Evolutionary conservation across 805 yeast genomes (phyloP).

Genomic region (Cyberlindnera lachancei): DNA sequence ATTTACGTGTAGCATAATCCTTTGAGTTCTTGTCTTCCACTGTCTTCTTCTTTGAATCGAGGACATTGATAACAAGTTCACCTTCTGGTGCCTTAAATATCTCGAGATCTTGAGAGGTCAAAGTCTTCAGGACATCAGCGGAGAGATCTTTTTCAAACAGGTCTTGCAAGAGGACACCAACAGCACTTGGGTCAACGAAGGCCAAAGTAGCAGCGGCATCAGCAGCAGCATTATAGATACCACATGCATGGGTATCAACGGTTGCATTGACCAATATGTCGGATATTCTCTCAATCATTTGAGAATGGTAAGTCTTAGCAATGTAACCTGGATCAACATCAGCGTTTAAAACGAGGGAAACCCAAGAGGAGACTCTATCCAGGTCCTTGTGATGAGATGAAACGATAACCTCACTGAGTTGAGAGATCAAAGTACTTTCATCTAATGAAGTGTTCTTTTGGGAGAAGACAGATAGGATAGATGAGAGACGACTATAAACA

Average conservation of each 20-base stretch:
- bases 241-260: constrained; percentile 21
- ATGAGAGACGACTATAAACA: constrained; percentile 25
- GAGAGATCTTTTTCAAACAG: constrained; percentile 37
- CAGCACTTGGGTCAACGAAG: constrained; percentile 51
- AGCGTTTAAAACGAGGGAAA: constrained; percentile 57
- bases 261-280: constrained; percentile 14
- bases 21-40: constrained; percentile 64
- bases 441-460: constrained; percentile 15
- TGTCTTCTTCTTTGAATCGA: constrained; percentile 37
- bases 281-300: constrained; percentile 17
- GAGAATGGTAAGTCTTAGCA: constrained; percentile 27
- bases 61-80: constrained; percentile 56
- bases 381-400: constrained; percentile 36
- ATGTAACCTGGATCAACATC: constrained; percentile 57
- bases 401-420: constrained; percentile 34
- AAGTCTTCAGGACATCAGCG: constrained; percentile 7
- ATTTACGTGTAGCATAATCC: constrained; percentile 77
- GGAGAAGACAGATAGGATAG: constrained; percentile 33
- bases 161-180: constrained; percentile 43
- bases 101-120: constrained; percentile 43
- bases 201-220: constrained; percentile 40
- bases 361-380: constrained; percentile 59
- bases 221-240: constrained; percentile 44
- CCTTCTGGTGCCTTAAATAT: constrained; percentile 72
- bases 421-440: constrained; percentile 20